These are phyloP conservation scores for Trichaptum fuscoviolaceum DNA, from an alignment of 768 basidiomycete genomes.

Conservation along the genomic window DNA sequence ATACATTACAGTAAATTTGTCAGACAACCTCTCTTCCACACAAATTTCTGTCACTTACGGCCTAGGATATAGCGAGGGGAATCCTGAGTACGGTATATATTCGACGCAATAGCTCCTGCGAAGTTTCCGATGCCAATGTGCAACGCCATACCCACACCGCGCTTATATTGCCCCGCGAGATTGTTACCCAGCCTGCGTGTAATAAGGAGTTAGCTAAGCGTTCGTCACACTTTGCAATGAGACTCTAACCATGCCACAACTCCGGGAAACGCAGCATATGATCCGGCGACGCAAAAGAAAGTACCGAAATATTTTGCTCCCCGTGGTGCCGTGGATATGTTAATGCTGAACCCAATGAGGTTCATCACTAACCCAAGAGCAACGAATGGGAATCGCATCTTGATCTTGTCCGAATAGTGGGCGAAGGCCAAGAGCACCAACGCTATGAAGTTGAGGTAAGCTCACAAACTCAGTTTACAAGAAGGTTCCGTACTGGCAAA, in stretches of 20 bases:
- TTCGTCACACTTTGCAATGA: not conserved
- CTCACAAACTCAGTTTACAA: not conserved
- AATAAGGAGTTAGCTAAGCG: not conserved
- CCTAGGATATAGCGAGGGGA: constrained; percentile 57
- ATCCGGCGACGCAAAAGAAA: constrained; percentile 62
- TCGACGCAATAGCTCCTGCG: constrained; percentile 56
- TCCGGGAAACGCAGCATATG: constrained; percentile 55
- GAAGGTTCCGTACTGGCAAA: constrained; percentile 43
- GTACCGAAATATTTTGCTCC: constrained; percentile 71
- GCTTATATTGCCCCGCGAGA: constrained; percentile 64
- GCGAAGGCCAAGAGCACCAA: constrained; percentile 48
- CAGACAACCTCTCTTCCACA: not conserved
- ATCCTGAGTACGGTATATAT: constrained; percentile 56
- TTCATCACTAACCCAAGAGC: constrained; percentile 43
- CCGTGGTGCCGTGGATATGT: constrained; percentile 45
- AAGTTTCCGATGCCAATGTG: constrained; percentile 69
- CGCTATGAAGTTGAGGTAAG: constrained; percentile 29
- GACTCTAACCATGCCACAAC: constrained; percentile 50
- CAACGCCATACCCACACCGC: constrained; percentile 60
- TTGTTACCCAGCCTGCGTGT: constrained; percentile 56
- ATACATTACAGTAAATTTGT: not conserved
- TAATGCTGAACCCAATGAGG: constrained; percentile 57
- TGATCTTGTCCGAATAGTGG: constrained; percentile 51
- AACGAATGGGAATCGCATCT: constrained; percentile 55
- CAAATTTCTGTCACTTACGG: constrained; percentile 29